Evolutionary conservation across 371 early-diverging fungal genomes (phyloP), one percentile per base, ranked within the genome.

Genomic region (Mucor saturninus): DNA sequence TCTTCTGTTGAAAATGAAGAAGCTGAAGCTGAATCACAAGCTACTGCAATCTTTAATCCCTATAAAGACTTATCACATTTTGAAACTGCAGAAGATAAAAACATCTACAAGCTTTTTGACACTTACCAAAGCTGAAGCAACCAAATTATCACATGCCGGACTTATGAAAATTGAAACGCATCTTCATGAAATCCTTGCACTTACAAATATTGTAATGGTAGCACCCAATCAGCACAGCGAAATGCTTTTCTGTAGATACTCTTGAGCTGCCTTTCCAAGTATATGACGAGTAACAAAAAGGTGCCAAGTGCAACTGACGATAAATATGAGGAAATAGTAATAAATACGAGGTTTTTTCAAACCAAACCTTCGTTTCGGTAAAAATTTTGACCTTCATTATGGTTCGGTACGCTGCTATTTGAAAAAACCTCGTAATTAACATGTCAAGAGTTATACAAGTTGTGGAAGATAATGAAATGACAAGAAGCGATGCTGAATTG

Each of bases 61-160:
- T 49, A 58, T 49, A 49, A 58, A 58, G 35, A 58, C 37, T 58
- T 49, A 49, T 58, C 58, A 58, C 58, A 49, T 48, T 58, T 58
- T 58, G 58, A 58, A 28, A 58, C 58, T 58, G 48, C 48, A 58
- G 11, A 58, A 58, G 58, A 58, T 58, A 38, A 49, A 58, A 58
- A 58, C 37, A 49, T 58, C 49, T 58, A 58, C 38, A 35, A 58
- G 49, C 49, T 58, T 49, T 58, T 58, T 58, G 58, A 58, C 50
- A 58, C 49, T 58, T 58, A 58, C 38, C 49, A 58, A 58, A n/a
- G 58, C 58, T 49, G 58, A 57, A 57, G 48, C 57, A 57, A 57
- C 57, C 57, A 48, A 46, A 35, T 35, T 35, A 7, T 35, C 35
- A 35, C 3, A 7, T 5, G 35, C 35, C 3, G 7, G 7, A 3